These are phyloP conservation scores for Marasmius oreades DNA, from an alignment of 1,284 basidiomycete genomes.

Conservation along the genomic window DNA sequence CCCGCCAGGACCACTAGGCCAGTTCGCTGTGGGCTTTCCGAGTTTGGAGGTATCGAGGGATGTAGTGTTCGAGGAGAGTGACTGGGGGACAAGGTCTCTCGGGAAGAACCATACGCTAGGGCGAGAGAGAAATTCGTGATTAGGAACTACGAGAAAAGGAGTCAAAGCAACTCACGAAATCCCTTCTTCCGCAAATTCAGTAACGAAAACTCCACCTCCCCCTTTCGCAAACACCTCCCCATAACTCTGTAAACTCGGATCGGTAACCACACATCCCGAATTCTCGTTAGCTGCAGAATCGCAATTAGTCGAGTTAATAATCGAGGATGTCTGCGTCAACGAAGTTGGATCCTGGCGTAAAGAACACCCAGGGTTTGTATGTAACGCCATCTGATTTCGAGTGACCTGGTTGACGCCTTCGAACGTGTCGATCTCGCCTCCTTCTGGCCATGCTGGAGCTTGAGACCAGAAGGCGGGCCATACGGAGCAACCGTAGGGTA, in stretches of 20 bases:
- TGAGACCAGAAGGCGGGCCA: conserved; percentile 74
- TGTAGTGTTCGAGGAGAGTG: conserved; percentile 48
- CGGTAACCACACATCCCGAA: conserved; percentile 58
- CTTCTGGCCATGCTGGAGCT: conserved; percentile 57
- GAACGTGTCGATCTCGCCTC: conserved; percentile 74
- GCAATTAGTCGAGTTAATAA: conserved; percentile 61
- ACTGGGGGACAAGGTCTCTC: conserved; percentile 55
- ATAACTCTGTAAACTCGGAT: conserved; percentile 53
- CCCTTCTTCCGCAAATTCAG: conserved; percentile 61
- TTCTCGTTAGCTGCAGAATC: conserved; percentile 50
- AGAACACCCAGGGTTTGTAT: conserved; percentile 58
- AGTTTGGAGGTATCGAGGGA: conserved; percentile 62
- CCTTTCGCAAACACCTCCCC: conserved; percentile 60
- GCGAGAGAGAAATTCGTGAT: neutral
- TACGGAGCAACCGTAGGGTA: conserved; percentile 72
- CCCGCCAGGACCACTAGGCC: conserved; percentile 42
- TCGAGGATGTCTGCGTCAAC: conserved; percentile 40
- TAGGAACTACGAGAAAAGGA: neutral
- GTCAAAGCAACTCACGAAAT: conserved; percentile 53
- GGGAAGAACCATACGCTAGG: conserved; percentile 73
- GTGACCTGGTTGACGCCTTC: conserved; percentile 68
- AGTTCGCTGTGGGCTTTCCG: conserved; percentile 68
- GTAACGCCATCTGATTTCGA: conserved; percentile 66
- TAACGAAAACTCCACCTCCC: conserved; percentile 71
- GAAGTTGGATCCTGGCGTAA: conserved; percentile 41